A percentile compares a stretch with the other conserved stretches of the same genome.
Evolutionary conservation across 805 yeast genomes (phyloP).

Genomic region (Pichia paraexigua): DNA sequence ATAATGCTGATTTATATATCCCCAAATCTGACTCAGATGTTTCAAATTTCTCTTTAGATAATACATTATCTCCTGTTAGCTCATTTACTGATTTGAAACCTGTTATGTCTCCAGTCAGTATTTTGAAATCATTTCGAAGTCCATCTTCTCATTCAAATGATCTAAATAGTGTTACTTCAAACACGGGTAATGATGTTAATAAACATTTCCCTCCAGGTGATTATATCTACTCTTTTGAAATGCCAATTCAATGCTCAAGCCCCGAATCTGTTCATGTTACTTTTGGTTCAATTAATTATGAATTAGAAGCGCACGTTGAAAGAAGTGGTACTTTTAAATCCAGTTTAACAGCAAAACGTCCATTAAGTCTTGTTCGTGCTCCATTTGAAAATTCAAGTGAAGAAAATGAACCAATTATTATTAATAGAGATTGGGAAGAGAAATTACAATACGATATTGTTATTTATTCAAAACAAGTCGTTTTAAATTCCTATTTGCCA

Average conservation of each 20-base stretch:
- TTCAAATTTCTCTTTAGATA: slow-evolving; percentile 30
- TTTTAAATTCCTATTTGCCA: slow-evolving; percentile 78
- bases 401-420: slow-evolving; percentile 88
- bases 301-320: slow-evolving; percentile 59
- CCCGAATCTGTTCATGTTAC: slow-evolving; percentile 77
- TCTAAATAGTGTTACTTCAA: background rate
- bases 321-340: slow-evolving; percentile 83
- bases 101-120: slow-evolving; percentile 21
- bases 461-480: slow-evolving; percentile 81
- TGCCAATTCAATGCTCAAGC: slow-evolving; percentile 68
- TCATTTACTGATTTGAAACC: slow-evolving; percentile 16
- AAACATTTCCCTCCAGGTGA: slow-evolving; percentile 74
- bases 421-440: slow-evolving; percentile 90
- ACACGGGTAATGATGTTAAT: slow-evolving; percentile 14
- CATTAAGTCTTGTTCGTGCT: slow-evolving; percentile 62
- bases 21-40: slow-evolving; percentile 30
- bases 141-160: slow-evolving; percentile 17
- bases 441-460: slow-evolving; percentile 83
- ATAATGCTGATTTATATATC: slow-evolving; percentile 41
- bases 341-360: slow-evolving; percentile 54
- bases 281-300: slow-evolving; percentile 73
- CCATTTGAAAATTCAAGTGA: slow-evolving; percentile 75
- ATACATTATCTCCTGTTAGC: slow-evolving; percentile 24
- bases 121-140: slow-evolving; percentile 23
- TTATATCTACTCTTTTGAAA: slow-evolving; percentile 86